Base-by-base conservation (phyloP, 208 protist species). In the Trypanosoma rangeli region DNA sequence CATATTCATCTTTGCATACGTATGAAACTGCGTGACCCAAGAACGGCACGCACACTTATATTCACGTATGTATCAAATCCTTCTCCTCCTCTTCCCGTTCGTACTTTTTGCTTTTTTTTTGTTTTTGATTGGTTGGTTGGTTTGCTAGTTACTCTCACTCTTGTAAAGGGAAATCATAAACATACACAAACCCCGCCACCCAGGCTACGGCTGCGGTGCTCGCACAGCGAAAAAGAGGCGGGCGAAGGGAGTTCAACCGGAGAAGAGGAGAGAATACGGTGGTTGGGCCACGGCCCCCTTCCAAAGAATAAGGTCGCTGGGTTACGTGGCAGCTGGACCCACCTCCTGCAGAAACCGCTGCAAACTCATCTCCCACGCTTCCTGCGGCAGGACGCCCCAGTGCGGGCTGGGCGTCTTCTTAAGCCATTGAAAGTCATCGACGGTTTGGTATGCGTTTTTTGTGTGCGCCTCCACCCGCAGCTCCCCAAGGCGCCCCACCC, bases 391-490 rank as follows among this genome's bases (percentile, higher is more conserved):
- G 1, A 90, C 77, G 29, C 82, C 74, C 89, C 91, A 96, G 64
- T 96, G 82, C 28, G 91, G 91, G 58, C 88, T 94, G 26, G 67
- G 66, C 24, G 76, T 84, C 76, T 92, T 93, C 49, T 78, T 84
- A 39, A 96, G 75, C 89, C 91, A 94, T 69, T 93, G 89, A 69
- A 96, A 96, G 70, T 96, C 91, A 61, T 94, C 83, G 28, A 96
- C 84, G 26, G 57, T 78, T n/a, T 50, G 72, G 68, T 90, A 93
- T 49, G 62, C 52, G 24, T 63, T 50, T 62, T 73, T 70, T 24
- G 76, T 79, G 8, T 64, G 57, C 53, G 57, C 75, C 18, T 64
- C 56, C 70, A 83, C 69, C 3, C 62, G 54, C 39, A 89, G 81
- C 52, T 92, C 90, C 26, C 86, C 87, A 5, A 94, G 82, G 39